Evolutionary conservation across 2,329 filamentous ascomycete species (phyloP), one percentile per base, ranked within the genome.

Genomic region (Metarhizium humberi): DNA sequence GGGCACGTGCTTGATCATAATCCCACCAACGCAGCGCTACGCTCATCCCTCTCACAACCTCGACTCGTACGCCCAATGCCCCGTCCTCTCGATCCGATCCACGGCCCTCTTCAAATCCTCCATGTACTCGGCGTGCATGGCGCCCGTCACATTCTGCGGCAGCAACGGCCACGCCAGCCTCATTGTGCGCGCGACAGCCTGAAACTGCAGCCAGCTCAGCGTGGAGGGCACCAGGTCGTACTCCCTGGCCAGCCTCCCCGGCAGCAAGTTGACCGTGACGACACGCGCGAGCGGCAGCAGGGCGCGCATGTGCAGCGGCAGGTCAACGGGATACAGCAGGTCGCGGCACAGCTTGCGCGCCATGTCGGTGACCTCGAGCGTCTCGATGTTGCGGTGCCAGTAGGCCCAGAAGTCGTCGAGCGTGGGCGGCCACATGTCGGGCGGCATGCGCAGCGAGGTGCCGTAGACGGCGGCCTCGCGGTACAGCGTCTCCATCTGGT

Each of bases 401-500:
- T 73, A 72, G 16, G 54, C 56, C 69, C 68, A 69, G 54, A 72
- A 72, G 2, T 64, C 69, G 36, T 62, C 62, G 6, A 68, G 63
- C 34, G 60, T 65, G 14, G 54, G 58, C 0, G 71, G 70, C 70
- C 71, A 73, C 65, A 69, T 67, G 14, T 66, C 64, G 0, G 66
- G 61, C 6, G 64, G 66, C 40, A 72, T 64, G 47, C 65, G 62
- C 38, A 68, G 56, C 3, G 60, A 60, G n/a, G 64, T 67, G n/a
- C 60, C 65, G 29, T 64, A 64, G 14, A 68, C 60, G 18, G 63
- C 59, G 34, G 62, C 62, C 58, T 69, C 63, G 13, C 53, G 52
- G 56, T 64, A 66, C 48, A 67, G 57, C n/a, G 16, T 20, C 38
- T 59, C 59, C 30, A 71, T 65, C 6, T 64, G 61, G 0, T 57